These are phyloP conservation scores for Thelonectria blattea DNA, from an alignment of 2,329 filamentous ascomycete species.

Conservation along the genomic window DNA sequence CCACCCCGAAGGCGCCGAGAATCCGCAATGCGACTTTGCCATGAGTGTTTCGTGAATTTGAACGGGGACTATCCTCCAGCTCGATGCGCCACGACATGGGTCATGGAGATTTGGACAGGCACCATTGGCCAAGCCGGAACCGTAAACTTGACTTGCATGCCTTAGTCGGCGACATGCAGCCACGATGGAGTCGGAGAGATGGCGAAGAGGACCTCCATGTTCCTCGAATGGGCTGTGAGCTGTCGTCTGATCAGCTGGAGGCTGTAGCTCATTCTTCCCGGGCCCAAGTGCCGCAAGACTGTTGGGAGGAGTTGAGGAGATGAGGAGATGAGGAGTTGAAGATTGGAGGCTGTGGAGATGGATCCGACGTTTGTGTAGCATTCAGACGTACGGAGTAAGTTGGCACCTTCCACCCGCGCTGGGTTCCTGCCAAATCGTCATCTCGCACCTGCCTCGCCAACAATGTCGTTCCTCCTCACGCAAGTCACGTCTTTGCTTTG, in stretches of 20 bases:
- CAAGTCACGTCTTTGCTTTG: background rate
- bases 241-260: background rate
- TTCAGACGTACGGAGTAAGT: background rate
- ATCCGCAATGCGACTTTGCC: constrained; percentile 1
- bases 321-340: background rate
- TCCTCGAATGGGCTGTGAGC: too few relatives aligned
- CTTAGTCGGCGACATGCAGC: background rate
- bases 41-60: background rate
- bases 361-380: background rate
- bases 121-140: constrained; percentile 5
- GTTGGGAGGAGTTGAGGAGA: background rate
- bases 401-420: background rate
- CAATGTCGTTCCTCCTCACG: background rate
- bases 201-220: background rate
- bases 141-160: background rate
- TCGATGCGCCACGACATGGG: background rate
- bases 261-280: constrained; percentile 7
- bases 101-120: background rate
- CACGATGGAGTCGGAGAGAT: background rate
- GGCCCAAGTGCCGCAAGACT: constrained; percentile 11
- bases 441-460: background rate
- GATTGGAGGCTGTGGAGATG: background rate
- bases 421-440: background rate
- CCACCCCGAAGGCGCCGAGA: constrained; percentile 12
- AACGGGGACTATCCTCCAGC: background rate